Evolutionary conservation across 495 filamentous ascomycete species (phyloP).

Genomic region (Aspergillus olivimuriae): DNA sequence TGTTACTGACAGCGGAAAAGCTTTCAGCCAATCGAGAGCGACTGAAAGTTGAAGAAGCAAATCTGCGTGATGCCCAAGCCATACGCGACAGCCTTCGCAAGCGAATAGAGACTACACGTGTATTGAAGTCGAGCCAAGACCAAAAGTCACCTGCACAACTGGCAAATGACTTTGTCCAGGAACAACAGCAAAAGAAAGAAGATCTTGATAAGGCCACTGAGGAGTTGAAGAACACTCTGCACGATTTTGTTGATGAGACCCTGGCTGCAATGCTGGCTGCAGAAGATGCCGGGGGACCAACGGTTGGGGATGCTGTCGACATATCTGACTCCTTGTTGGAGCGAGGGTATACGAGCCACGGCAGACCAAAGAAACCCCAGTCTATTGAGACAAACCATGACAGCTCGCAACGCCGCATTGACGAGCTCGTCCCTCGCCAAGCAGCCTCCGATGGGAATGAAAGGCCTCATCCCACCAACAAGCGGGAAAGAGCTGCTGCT

Average conservation of each 20-base stretch:
- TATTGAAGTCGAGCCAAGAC: conserved; percentile 40
- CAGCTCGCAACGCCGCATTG: conserved; percentile 59
- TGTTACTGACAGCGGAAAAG: conserved; percentile 46
- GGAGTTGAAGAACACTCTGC: conserved; percentile 53
- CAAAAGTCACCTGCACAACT: conserved; percentile 53
- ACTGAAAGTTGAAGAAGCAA: conserved; percentile 52
- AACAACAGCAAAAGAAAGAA: conserved; percentile 51
- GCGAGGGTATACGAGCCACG: conserved; percentile 66
- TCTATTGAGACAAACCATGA: conserved; percentile 34
- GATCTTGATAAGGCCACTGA: conserved; percentile 49
- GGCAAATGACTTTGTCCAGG: conserved; percentile 50
- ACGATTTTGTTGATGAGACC: conserved; percentile 66
- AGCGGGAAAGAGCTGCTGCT: conserved; percentile 56
- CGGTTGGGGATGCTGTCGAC: conserved; percentile 67
- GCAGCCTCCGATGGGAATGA: conserved; percentile 19
- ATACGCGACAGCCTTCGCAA: conserved; percentile 49
- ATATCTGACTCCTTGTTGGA: conserved; percentile 55
- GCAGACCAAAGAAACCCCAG: conserved; percentile 59
- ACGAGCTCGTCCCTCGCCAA: conserved; percentile 60
- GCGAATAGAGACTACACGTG: conserved; percentile 53
- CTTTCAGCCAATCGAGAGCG: conserved; percentile 47
- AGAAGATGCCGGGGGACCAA: conserved; percentile 79
- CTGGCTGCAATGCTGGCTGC: conserved; percentile 78
- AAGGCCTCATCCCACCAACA: conserved; percentile 34
- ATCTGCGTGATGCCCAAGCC: conserved; percentile 52